Percentiles rank a stretch among this genome's conserved stretches.
Conservation (phyloP, 1,139 yeast genomes). For the Saccharomycopsis phalli region DNA sequence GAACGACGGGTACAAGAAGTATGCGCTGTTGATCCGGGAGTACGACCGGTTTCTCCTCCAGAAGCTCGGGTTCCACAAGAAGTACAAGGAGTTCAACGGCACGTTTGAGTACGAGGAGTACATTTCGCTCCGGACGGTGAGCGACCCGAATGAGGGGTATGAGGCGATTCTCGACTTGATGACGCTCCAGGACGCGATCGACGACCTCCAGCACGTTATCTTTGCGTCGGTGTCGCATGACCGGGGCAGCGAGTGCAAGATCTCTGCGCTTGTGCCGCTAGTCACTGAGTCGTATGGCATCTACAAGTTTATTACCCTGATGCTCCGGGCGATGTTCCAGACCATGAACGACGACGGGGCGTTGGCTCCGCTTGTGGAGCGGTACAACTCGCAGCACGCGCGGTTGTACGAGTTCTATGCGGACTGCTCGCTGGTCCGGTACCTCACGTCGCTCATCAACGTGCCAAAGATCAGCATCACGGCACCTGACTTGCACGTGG, state of each 20-base stretch:
- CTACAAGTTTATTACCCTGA: slow-evolving; percentile 78
- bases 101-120: slow-evolving; percentile 95
- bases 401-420: slow-evolving; percentile 80
- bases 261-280: slow-evolving; percentile 82
- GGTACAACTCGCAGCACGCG: slow-evolving; percentile 73
- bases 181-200: slow-evolving; percentile 79
- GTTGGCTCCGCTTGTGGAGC: slow-evolving; percentile 60
- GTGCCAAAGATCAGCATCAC: slow-evolving; percentile 73
- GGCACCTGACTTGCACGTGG: slow-evolving; percentile 57
- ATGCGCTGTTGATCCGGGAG: slow-evolving; percentile 69
- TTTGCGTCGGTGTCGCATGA: slow-evolving; percentile 66
- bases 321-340: slow-evolving; percentile 82
- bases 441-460: slow-evolving; percentile 73
- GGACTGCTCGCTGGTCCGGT: slow-evolving; percentile 77
- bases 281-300: slow-evolving; percentile 93
- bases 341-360: slow-evolving; percentile 75
- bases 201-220: slow-evolving; percentile 67
- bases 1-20: slow-evolving; percentile 36
- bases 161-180: slow-evolving; percentile 81
- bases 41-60: slow-evolving; percentile 62
- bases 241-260: slow-evolving; percentile 67
- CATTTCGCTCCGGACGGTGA: slow-evolving; percentile 75
- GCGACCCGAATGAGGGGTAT: slow-evolving; percentile 94
- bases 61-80: slow-evolving; percentile 75
- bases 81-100: slow-evolving; percentile 86